Evolutionary conservation across 2,329 filamentous ascomycete species (phyloP), one percentile per base, ranked within the genome.

Genomic region (Catunica adiposa): DNA sequence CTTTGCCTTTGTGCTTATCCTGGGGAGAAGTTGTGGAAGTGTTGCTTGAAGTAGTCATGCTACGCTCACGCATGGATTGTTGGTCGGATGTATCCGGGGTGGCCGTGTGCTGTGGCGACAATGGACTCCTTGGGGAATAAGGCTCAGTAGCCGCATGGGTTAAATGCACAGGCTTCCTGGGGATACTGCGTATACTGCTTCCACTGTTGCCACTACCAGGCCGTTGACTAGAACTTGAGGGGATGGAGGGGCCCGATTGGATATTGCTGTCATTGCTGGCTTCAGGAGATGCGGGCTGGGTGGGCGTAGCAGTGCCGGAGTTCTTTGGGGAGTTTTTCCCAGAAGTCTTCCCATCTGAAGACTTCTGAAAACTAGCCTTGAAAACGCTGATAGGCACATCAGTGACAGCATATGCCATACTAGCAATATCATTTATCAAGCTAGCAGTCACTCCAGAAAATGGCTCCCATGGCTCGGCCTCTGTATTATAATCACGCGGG

Each of bases 371-470:
- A 25, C 31, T 26, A 42, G 50, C 50, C n/a, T 56, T 56, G 54
- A 56, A 17, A 34, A 54, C 44, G 34, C 56, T 75, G 17, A 75
- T 68, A 1, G 79, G 79, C 61, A 83, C 76, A 63, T 94, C 88
- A 1, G 86, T 86, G 42, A 94, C 75, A 1, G 87, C 86, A 77
- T 94, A 84, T 63, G 86, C 79, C 57, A 96, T 82, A 40, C 78
- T 84, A 25, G 84, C 82, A 50, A 92, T 73, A n/a, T 89, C 90
- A 4, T 85, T 84, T n/a, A 94, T 71, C 0, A 96, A 69, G 0
- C 89, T 86, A 47, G 80, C 79, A 0, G 87, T 82, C 15, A 81
- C 85, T 20, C 86, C 87, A 14, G 84, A 82, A 23, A 94, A 78
- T 0, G 88, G 87, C 61, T 92, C 88, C 63, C 78, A 81, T 0